Evolutionary conservation across 2,329 filamentous ascomycete genomes (phyloP), one percentile per base, ranked within the genome.

Genomic region (Alternaria sp.): DNA sequence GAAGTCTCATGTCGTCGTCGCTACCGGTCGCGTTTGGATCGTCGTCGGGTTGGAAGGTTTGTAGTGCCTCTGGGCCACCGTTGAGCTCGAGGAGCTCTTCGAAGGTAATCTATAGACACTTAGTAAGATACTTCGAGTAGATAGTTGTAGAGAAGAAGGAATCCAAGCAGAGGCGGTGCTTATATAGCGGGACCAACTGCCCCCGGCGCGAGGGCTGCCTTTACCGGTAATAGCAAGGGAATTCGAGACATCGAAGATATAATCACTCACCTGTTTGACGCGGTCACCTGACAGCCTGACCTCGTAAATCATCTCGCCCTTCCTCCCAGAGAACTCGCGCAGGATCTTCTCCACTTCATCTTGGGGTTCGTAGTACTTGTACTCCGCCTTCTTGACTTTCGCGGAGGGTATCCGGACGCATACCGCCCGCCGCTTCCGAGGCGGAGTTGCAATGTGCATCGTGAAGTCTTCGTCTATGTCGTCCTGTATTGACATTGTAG

Each of bases 51-150:
- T 80, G 76, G 68, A 82, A 85, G 15, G 76, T 67, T 36, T 82
- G 72, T 21, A 87, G 75, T 17, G 84, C 83, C 63, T 79, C 77
- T 50, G 77, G 70, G 17, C 86, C 85, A 72, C 85, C 84, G 10
- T 81, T 73, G 26, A 84, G 77, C 3, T 75, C 65, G 12, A 85
- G 67, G 4, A 87, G 76, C 30, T 82, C 74, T 32, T 83, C 77
- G 30, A 84, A 81, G 13, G 80, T 69, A 11, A 86, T 74, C 85
- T 87, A 21, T 9, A 15, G 32, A 55, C 28, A 49, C 26, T 46
- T n/a, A 50, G 54, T 43, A 44, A 6, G 7, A 25, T 43, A 65
- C 47, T 65, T 45, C 40, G 6, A 32, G 12, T 10, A 57, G 44
- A 4, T 25, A 21, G 32, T 23, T 53, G 13, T 55, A 23, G 15